phyloP scores from a whole-genome alignment of 2,329 filamentous ascomycete genomes.

The Calycina herbarum region DNA sequence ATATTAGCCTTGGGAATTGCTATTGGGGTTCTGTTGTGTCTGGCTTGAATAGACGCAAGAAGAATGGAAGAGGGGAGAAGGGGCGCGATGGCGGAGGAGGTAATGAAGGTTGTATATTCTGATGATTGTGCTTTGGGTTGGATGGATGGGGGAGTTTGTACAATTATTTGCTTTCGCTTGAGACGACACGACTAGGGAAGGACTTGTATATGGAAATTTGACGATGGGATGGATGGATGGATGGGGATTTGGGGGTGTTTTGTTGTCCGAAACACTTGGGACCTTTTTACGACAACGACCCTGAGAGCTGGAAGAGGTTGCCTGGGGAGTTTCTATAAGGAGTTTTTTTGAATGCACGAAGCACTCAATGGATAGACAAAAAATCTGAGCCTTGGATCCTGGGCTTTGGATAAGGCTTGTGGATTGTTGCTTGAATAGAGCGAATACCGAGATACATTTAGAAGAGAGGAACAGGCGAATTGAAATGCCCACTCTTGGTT shows the following conservation, averaged over 20 bases:
- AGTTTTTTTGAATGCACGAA: background rate
- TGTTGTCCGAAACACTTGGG: too few relatives aligned
- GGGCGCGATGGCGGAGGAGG: background rate
- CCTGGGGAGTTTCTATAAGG: background rate
- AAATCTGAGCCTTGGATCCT: background rate
- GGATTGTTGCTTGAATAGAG: constrained; percentile 1
- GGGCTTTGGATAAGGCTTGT: background rate
- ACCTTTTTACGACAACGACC: too few relatives aligned
- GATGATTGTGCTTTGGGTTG: background rate
- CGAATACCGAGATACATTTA: background rate
- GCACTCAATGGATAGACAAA: background rate
- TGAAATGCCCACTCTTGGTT: background rate
- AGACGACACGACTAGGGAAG: background rate
- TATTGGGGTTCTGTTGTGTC: constrained; percentile 27
- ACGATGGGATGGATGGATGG: background rate
- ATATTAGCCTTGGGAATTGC: constrained; percentile 31
- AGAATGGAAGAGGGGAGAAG: background rate
- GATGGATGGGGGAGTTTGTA: background rate
- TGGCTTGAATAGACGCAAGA: constrained; percentile 20
- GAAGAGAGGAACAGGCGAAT: background rate
- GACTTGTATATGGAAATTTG: constrained; percentile 2
- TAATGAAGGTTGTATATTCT: constrained; percentile 2
- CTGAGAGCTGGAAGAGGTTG: too few relatives aligned
- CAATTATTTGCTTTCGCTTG: background rate
- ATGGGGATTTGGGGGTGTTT: too few relatives aligned